Percentiles rank a stretch among this genome's conserved stretches.
Conservation (phyloP, 2,329 filamentous ascomycete genomes). For the Microcyclospora pomicola region DNA sequence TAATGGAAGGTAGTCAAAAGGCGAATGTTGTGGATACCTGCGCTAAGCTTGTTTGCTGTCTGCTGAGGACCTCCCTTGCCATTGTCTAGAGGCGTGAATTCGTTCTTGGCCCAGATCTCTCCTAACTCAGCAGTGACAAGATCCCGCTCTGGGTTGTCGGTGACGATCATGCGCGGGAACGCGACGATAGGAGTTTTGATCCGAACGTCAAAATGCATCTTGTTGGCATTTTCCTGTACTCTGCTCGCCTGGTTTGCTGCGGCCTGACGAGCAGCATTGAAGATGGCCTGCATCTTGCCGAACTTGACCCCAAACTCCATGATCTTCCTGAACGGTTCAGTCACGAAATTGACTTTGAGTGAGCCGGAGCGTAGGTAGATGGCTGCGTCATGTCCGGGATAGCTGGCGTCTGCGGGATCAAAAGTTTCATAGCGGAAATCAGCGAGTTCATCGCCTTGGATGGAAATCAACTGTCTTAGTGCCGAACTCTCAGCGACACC, state of each 20-base stretch:
- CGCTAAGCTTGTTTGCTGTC: conserved; percentile 76
- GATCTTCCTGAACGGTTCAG: conserved; percentile 95
- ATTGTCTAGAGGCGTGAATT: conserved; percentile 74
- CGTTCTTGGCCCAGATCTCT: conserved; percentile 94
- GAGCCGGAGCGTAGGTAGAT: conserved; percentile 84
- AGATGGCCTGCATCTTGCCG: conserved; percentile 98
- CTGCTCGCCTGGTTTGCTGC: conserved; percentile 88
- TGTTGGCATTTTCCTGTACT: conserved; percentile 76
- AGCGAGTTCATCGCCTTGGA: conserved; percentile 86
- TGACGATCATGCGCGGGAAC: conserved; percentile 67
- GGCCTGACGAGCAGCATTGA: conserved; percentile 90
- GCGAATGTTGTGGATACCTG: conserved; percentile 82
- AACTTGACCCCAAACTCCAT: conserved; percentile 98
- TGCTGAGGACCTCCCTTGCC: conserved; percentile 45
- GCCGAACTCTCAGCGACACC: conserved; percentile 71
- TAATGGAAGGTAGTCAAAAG: conserved; percentile 86
- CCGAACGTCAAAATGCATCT: conserved; percentile 85
- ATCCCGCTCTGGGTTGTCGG: conserved; percentile 59
- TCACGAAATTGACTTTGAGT: conserved; percentile 90
- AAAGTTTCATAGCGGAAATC: conserved; percentile 98
- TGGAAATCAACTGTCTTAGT: conserved; percentile 77
- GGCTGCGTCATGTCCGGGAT: conserved; percentile 90
- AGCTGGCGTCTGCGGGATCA: conserved; percentile 58
- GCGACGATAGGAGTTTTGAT: conserved; percentile 93
- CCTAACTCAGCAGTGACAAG: conserved; percentile 84